Base-by-base conservation (phyloP, 305 asterid genomes). In the Coffea humblotiana region DNA sequence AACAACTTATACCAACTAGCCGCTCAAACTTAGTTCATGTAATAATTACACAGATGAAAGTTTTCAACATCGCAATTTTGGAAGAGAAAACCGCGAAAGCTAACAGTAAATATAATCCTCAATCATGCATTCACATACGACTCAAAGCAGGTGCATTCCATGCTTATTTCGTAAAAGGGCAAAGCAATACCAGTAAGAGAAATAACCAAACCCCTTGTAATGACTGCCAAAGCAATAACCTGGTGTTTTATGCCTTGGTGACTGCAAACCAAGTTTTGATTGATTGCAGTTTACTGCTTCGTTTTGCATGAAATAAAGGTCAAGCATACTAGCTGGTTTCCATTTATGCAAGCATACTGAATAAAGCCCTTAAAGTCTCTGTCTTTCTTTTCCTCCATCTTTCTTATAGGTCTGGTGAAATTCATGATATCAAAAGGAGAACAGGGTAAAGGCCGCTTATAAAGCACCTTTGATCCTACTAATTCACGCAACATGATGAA, bases 381-480 rank as follows among this genome's bases (percentile, higher is more conserved):
- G 19, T 60, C 67, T 19, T 52, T 19, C 27, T 14, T 43, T n/a
- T 4, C 8, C 61, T 29, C 72, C 29, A 63, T n/a, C 63, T 43
- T 25, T 12, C 47, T 7, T 63, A 21, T 14, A 45, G 45, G 37
- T 23, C 63, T 67, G 40, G 9, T 13, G 21, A 29, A 72, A 72
- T 58, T 37, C 19, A 23, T 47, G 40, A n/a, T 32, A 8, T 73
- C 40, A 37, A 65, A 32, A 23, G 45, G 25, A n/a, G n/a, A 58
- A 69, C 37, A 27, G 60, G 32, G 58, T 71, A 67, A 77, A 51
- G 32, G 67, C 80, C 19, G 27, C 37, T 43, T 52, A 56, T 54
- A 43, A 18, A 68, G 74, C 75, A 80, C 54, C 68, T 64, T 80
- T 23, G 56, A 52, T 52, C 56, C 47, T 54, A 27, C 43, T 40